These are phyloP conservation scores for Chondrus crispus DNA, from an alignment of 23 red algal species.

Conservation along the genomic window DNA sequence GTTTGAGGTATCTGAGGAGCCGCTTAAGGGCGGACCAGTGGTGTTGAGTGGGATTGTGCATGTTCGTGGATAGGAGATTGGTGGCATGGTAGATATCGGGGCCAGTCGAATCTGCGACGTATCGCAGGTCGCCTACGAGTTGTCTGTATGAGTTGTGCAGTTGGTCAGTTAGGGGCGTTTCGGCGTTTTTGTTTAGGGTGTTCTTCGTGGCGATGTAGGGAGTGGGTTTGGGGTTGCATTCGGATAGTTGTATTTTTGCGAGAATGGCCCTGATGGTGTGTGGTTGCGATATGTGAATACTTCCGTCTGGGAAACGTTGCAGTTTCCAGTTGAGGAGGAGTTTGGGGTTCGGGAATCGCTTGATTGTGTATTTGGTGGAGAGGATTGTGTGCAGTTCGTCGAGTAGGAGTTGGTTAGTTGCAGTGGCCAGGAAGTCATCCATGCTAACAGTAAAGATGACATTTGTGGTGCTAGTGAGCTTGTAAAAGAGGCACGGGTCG, in stretches of 20 bases:
- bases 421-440: constrained; percentile 22
- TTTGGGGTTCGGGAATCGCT: no score
- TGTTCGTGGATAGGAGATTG: not conserved
- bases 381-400: constrained; percentile 16
- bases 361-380: no score
- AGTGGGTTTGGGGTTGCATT: not conserved
- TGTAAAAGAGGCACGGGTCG: constrained; percentile 21
- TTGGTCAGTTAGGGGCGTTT: not conserved
- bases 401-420: not conserved
- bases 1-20: not conserved
- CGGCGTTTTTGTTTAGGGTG: not conserved
- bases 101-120: not conserved
- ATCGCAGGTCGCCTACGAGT: not conserved
- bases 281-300: not conserved
- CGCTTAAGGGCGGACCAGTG: not conserved
- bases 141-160: no score
- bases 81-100: not conserved
- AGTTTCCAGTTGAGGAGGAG: no score
- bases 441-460: constrained; percentile 4
- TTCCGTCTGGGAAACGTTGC: no score
- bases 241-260: not conserved
- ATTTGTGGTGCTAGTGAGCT: not conserved
- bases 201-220: not conserved
- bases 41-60: not conserved
- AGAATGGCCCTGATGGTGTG: not conserved